Evolutionary conservation across 2,329 filamentous ascomycete genomes (phyloP).

Genomic region (Xylariaceae sp.): DNA sequence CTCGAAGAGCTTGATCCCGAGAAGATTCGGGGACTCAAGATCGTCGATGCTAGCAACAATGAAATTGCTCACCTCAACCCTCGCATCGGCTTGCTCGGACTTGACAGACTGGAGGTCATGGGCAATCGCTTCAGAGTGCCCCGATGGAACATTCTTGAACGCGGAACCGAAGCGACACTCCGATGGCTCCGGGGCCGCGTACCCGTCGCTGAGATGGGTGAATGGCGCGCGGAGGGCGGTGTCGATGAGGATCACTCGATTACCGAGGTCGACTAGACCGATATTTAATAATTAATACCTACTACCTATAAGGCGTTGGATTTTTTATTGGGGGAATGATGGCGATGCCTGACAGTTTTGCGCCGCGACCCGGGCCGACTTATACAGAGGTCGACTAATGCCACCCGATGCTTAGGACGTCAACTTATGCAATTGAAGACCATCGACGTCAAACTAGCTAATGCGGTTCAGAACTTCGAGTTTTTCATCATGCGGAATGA

Average conservation of each 20-base stretch:
- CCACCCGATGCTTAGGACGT: no score
- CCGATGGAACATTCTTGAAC: conserved; percentile 74
- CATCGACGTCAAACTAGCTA: no score
- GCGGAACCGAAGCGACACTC: conserved; percentile 79
- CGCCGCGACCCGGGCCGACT: no score
- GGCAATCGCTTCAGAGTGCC: conserved; percentile 88
- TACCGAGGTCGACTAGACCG: conserved; percentile 14
- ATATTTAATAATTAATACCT: conserved; percentile 3
- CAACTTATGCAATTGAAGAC: no score
- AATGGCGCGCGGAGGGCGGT: conserved; percentile 46
- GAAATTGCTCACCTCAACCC: conserved; percentile 78
- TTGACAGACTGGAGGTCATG: conserved; percentile 67
- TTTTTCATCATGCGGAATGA: not conserved
- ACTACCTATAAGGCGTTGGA: not conserved
- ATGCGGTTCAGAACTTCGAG: not conserved
- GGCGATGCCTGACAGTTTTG: not conserved
- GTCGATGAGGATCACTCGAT: conserved; percentile 11
- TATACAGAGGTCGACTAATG: no score
- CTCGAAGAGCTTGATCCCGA: conserved; percentile 68
- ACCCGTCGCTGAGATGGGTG: conserved; percentile 53
- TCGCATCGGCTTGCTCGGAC: conserved; percentile 66
- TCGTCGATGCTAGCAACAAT: conserved; percentile 79
- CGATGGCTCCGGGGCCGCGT: conserved; percentile 76
- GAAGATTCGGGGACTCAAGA: conserved; percentile 65
- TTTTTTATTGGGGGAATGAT: not conserved